Conservation (phyloP, 108 stramenopile genomes). For the Fragilariopsis cylindrus region DNA sequence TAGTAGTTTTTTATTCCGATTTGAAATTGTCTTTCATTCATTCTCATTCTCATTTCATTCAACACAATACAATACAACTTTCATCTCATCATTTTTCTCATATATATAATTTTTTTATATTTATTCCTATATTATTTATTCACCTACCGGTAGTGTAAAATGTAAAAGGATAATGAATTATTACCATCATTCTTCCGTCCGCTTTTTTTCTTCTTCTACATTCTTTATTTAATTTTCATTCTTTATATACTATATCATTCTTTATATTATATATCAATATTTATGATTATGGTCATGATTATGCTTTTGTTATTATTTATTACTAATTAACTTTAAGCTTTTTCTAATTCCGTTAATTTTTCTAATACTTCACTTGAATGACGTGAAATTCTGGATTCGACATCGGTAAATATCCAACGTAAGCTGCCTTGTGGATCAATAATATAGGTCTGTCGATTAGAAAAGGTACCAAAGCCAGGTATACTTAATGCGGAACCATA, state of each 20-base stretch:
- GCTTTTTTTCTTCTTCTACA: too few species aligned
- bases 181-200: too few species aligned
- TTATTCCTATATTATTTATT: too few species aligned
- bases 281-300: not conserved
- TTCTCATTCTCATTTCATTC: too few species aligned
- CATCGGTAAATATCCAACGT: slow-evolving; percentile 80
- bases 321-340: not conserved
- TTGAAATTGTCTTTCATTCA: too few species aligned
- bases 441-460: slow-evolving; percentile 82
- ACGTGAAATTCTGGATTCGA: slow-evolving; percentile 64
- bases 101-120: too few species aligned
- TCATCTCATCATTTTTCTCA: too few species aligned
- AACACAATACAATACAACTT: too few species aligned
- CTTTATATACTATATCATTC: not conserved
- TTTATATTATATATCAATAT: too few species aligned
- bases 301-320: not conserved
- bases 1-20: too few species aligned
- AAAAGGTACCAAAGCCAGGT: slow-evolving; percentile 82
- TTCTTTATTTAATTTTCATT: not conserved
- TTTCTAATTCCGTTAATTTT: slow-evolving; percentile 67
- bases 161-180: too few species aligned
- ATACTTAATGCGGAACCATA: slow-evolving; percentile 64
- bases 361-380: slow-evolving; percentile 75
- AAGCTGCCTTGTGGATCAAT: slow-evolving; percentile 78
- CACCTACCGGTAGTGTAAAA: too few species aligned